Percentiles rank a stretch among this genome's conserved stretches.
These are phyloP conservation scores for Phoma sp. DNA, from an alignment of 2,329 filamentous ascomycete species.

Conservation along the genomic window DNA sequence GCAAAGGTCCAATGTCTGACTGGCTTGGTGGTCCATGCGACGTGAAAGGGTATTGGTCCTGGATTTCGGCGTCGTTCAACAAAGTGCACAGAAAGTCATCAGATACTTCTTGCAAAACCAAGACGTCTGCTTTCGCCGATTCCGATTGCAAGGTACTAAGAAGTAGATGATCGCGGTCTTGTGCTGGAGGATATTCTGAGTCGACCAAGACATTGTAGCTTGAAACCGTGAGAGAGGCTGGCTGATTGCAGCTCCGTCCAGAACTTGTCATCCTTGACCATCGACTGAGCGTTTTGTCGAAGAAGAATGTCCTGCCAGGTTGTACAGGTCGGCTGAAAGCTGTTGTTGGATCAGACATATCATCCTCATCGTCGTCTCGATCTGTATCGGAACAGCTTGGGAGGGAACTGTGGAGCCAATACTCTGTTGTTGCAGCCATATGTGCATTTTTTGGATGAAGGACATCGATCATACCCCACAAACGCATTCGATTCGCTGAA, in stretches of 20 bases:
- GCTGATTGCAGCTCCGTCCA: background rate
- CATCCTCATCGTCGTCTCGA: slow-evolving; percentile 3
- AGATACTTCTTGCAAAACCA: slow-evolving; percentile 67
- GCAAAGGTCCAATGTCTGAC: slow-evolving; percentile 60
- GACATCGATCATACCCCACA: slow-evolving; percentile 61
- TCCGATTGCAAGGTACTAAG: slow-evolving; percentile 44
- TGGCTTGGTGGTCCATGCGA: slow-evolving; percentile 65
- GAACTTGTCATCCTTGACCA: slow-evolving; percentile 29
- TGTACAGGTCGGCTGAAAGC: slow-evolving; percentile 24
- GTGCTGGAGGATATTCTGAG: slow-evolving; percentile 44
- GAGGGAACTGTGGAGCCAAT: slow-evolving; percentile 19
- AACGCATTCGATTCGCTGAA: slow-evolving; percentile 58
- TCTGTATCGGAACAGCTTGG: background rate
- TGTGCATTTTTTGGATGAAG: background rate
- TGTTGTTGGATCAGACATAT: background rate
- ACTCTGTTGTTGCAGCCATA: slow-evolving; percentile 10
- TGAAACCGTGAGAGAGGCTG: slow-evolving; percentile 40
- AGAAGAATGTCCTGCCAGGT: slow-evolving; percentile 41
- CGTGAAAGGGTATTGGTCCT: slow-evolving; percentile 60
- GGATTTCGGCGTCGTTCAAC: slow-evolving; percentile 56
- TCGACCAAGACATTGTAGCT: slow-evolving; percentile 56
- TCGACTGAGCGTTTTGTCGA: slow-evolving; percentile 23
- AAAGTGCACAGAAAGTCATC: slow-evolving; percentile 67
- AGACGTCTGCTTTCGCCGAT: slow-evolving; percentile 45
- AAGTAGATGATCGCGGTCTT: slow-evolving; percentile 48